Base-by-base conservation (phyloP, 2,329 filamentous ascomycete species). In the Monilinia aucupariae region DNA sequence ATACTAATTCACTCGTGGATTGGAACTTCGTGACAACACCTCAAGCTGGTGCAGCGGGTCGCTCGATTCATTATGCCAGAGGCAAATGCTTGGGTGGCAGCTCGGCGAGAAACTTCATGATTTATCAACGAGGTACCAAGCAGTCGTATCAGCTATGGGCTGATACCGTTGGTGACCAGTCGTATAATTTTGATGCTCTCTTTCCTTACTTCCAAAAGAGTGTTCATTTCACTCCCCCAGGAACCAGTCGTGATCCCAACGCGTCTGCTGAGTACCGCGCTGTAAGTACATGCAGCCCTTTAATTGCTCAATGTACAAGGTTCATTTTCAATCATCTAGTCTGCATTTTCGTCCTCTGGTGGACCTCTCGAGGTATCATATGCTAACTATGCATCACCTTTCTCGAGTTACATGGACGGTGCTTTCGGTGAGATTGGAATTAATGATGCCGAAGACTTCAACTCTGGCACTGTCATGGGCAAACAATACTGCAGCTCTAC, bases 121-220 rank as follows among this genome's bases (percentile, higher is more conserved):
- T 74, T 7, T 68, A 65, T 48, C 61, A 63, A 17, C 43, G 43
- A 34, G 60, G 60, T 17, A 56, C 34, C 30, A 48, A 6, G 7
- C 53, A 55, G 17, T 51, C 53, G 6, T 76, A 15, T 66, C 75
- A 81, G 27, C 72, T 75, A 49, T 81, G 79, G 80, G 76, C 73
- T 4, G 68, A 73, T 32, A 65, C 74, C 2, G 70, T 75, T 1
- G 73, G 71, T 1, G 79, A 81, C 60, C 62, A 75, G 1, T 69
- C 73, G 4, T 83, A 80, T 75, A 76, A 75, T 64, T 80, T 79
- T 62, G 69, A 78, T 4, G 74, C 74, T 8, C 74, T 81, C 43
- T 72, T 78, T 27, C 77, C 77, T 3, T 82, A 78, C 71, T 75
- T 80, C 58, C 70, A 70, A 39, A 78, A 76, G 62, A 65, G 62